Percentiles rank a stretch among this genome's conserved stretches.
phyloP scores from a whole-genome alignment of 2,329 filamentous ascomycete genomes.

The Trichophyton benhamiae region DNA sequence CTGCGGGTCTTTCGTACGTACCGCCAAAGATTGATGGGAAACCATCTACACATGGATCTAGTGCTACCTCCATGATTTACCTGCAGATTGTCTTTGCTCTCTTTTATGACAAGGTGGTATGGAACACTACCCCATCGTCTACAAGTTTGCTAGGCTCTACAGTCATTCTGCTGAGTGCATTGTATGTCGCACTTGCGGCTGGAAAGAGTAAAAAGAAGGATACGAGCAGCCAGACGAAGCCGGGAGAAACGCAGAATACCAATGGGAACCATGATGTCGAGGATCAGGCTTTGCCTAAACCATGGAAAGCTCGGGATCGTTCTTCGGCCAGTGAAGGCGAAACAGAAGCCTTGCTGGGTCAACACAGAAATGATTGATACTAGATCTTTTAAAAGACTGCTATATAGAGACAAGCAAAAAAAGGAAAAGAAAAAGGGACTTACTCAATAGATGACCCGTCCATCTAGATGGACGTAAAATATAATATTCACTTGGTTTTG shows the following conservation, averaged over 20 bases:
- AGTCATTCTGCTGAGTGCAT: slow-evolving; percentile 52
- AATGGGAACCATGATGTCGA: slow-evolving; percentile 1
- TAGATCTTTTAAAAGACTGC: not conserved
- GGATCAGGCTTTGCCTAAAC: slow-evolving; percentile 1
- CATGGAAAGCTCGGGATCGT: slow-evolving; percentile 9
- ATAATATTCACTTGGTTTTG: not conserved
- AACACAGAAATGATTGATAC: not conserved
- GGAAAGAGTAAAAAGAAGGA: slow-evolving; percentile 6
- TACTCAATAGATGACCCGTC: too few relatives aligned
- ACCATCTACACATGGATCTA: slow-evolving; percentile 23
- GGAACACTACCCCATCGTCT: slow-evolving; percentile 45
- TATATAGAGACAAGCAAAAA: too few relatives aligned
- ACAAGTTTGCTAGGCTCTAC: slow-evolving; percentile 50
- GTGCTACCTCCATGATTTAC: slow-evolving; percentile 56
- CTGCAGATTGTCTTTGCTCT: slow-evolving; percentile 59
- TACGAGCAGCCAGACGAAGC: not conserved
- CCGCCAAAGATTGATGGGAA: slow-evolving; percentile 30
- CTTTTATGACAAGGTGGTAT: slow-evolving; percentile 51
- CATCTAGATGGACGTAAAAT: not conserved
- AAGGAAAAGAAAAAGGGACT: too few relatives aligned
- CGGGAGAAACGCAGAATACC: slow-evolving; percentile 13
- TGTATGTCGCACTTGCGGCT: slow-evolving; percentile 50
- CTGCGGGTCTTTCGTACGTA: slow-evolving; percentile 61
- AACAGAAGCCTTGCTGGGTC: not conserved
- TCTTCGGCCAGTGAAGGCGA: slow-evolving; percentile 11